Percentiles rank a stretch among this genome's conserved stretches.
Evolutionary conservation across 345 rosid species (phyloP).

Genomic region (Aegle marmelos): DNA sequence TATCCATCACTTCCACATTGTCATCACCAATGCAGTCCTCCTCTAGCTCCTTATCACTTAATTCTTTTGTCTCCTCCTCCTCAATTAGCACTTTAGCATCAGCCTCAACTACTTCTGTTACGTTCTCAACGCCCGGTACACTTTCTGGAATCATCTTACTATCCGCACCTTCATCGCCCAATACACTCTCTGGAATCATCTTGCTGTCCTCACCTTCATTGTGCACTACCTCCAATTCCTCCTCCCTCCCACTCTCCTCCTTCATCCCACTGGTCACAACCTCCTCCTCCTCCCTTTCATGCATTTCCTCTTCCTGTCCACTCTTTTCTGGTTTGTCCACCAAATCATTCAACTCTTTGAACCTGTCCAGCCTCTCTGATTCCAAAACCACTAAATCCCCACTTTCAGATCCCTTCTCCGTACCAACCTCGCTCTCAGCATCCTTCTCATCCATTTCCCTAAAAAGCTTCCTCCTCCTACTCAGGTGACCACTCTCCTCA

Average conservation of each 20-base stretch:
- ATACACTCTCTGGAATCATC: constrained; percentile 17
- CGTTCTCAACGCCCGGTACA: constrained; percentile 18
- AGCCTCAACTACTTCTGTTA: constrained; percentile 20
- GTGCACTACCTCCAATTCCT: constrained; percentile 12
- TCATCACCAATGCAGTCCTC: constrained; percentile 28
- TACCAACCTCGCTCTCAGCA: constrained; percentile 19
- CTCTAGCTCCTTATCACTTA: constrained; percentile 23
- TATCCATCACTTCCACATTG: constrained; percentile 18
- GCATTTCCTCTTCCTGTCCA: constrained; percentile 30
- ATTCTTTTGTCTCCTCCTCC: constrained; percentile 25
- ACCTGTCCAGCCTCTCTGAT: constrained; percentile 27
- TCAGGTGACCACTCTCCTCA: constrained; percentile 9
- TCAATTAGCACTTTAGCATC: constrained; percentile 28
- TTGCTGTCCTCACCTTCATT: constrained; percentile 13
- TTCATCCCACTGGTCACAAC: constrained; percentile 16
- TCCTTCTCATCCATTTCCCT: constrained; percentile 21
- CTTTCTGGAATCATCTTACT: constrained; percentile 8
- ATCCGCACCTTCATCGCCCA: constrained; percentile 17
- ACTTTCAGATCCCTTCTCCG: constrained; percentile 20
- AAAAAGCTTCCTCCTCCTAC: constrained; percentile 61
- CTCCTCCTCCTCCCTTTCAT: constrained; percentile 27
- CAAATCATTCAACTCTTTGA: constrained; percentile 23
- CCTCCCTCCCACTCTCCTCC: constrained; percentile 26
- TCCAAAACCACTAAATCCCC: constrained; percentile 15
- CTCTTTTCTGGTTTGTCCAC: constrained; percentile 29